Percentiles rank a stretch among this genome's conserved stretches.
Conservation (phyloP, 192 early-diverging fungal species). For the Coemansia sp. region DNA sequence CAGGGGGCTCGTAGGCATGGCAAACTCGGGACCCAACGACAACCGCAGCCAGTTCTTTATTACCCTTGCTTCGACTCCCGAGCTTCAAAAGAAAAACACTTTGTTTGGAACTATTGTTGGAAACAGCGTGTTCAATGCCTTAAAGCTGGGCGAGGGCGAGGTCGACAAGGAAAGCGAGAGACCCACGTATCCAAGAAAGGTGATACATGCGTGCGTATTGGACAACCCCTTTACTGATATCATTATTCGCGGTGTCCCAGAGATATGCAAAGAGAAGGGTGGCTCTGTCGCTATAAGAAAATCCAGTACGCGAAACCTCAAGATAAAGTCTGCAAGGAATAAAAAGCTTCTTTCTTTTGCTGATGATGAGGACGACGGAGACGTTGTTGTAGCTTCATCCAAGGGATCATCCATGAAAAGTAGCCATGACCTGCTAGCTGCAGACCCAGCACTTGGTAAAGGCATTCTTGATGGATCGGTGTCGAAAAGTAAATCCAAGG, state of each 20-base stretch:
- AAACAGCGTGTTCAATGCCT: constrained; percentile 86
- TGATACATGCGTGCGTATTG: constrained; percentile 67
- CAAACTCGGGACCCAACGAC: constrained; percentile 76
- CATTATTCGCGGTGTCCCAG: constrained; percentile 61
- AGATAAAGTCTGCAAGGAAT: constrained; percentile 47
- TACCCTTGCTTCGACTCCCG: constrained; percentile 79
- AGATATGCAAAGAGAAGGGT: constrained; percentile 8
- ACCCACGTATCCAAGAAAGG: constrained; percentile 72
- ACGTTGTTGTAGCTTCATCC: constrained; percentile 5
- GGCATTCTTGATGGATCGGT: not conserved
- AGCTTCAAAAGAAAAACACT: constrained; percentile 87
- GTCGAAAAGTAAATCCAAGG: not conserved
- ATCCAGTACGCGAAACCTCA: constrained; percentile 34
- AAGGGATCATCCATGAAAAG: constrained; percentile 62
- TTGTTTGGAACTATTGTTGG: constrained; percentile 94
- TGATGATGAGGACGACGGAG: constrained; percentile 70
- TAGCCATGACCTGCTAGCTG: constrained; percentile 69
- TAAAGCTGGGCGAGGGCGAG: constrained; percentile 84
- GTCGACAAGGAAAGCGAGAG: constrained; percentile 73
- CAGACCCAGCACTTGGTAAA: constrained; percentile 34
- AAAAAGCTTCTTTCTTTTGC: constrained; percentile 83
- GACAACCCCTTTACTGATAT: constrained; percentile 94
- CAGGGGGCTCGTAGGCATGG: constrained; percentile 88
- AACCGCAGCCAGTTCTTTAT: constrained; percentile 96
- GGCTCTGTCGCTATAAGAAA: constrained; percentile 6